Base-by-base conservation (phyloP, 2,329 filamentous ascomycete genomes). In the Microcera coccophila region DNA sequence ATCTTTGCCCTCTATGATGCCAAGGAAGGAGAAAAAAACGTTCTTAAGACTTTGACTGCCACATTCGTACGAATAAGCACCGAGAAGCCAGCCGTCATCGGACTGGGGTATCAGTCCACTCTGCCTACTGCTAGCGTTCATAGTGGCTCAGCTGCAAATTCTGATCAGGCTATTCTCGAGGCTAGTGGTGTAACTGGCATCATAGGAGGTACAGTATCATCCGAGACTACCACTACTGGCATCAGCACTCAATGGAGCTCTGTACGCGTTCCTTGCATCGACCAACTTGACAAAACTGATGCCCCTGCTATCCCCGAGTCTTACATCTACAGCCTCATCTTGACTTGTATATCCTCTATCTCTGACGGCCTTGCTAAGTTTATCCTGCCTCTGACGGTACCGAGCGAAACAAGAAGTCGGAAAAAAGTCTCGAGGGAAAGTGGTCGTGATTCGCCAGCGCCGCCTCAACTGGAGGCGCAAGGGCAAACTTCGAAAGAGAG, bases 361-460 rank as follows among this genome's bases (percentile, higher is more conserved):
- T 95, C 91, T 1, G 93, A 98, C 59, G 90, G 88, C 2, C 73
- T 98, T 15, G 93, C 91, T 21, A 95, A 91, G 62, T 95, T 95
- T 53, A 85, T 97, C 36, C 75, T 98, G 12, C 93, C 93, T 1
- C 70, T 98, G 28, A 95, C 93, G 0, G 87, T 95, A 1, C 85
- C 89, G 4, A 72, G 71, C n/a, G 88, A 94, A 16, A 64, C 66
- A 52, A 66, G 81, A 62, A 68, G 67, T 59, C 66, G 81, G 57
- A 76, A 75, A 59, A 74, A 64, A 53, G 67, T 54, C 33, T 58
- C 67, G 21, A 72, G 75, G 57, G 63, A 66, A 14, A 52, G 49
- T 11, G 67, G 65, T 1, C 66, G 69, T 9, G 69, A 72, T 21
- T 75, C 74, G 0, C 69, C 70, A 1, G 67, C 63, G 0, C 56